Conservation (phyloP, 345 rosid genomes). For the Hypericum perforatum region DNA sequence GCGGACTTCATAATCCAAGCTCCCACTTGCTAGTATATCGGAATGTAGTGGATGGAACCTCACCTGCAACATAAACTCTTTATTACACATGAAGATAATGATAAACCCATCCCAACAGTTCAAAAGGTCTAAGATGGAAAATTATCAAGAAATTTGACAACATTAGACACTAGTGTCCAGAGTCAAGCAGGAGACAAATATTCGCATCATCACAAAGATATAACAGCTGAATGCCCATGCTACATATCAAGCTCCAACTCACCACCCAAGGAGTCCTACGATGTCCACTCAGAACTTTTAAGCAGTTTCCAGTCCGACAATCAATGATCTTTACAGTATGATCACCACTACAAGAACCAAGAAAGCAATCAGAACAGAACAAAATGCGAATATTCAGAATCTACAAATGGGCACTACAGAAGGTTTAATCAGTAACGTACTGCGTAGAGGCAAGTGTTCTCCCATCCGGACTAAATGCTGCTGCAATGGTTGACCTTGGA, state of each 20-base stretch:
- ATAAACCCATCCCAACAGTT: background rate
- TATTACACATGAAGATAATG: background rate
- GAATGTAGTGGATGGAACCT: slow-evolving; percentile 63
- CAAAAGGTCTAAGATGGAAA: background rate
- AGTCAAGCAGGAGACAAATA: background rate
- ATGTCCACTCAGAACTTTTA: slow-evolving; percentile 88
- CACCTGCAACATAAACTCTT: slow-evolving; percentile 33
- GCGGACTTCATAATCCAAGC: slow-evolving; percentile 72
- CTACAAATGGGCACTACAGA: slow-evolving; percentile 1
- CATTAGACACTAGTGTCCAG: too few species aligned
- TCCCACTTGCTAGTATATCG: slow-evolving; percentile 65
- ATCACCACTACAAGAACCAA: slow-evolving; percentile 49
- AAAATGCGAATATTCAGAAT: slow-evolving; percentile 8
- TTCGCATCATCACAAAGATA: background rate
- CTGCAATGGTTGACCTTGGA: slow-evolving; percentile 84
- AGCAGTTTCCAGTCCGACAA: slow-evolving; percentile 80
- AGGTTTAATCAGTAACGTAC: slow-evolving; percentile 26
- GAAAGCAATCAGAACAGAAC: slow-evolving; percentile 6
- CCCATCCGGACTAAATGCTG: slow-evolving; percentile 81
- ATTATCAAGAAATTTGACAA: too few species aligned
- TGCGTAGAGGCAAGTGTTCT: slow-evolving; percentile 80
- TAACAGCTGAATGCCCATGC: background rate
- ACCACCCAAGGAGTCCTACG: slow-evolving; percentile 99
- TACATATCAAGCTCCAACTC: slow-evolving; percentile 21
- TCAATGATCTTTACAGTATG: slow-evolving; percentile 87